Evolutionary conservation across 2,329 filamentous ascomycete genomes (phyloP), one percentile per base, ranked within the genome.

Genomic region (Chaetomium olivaceum): DNA sequence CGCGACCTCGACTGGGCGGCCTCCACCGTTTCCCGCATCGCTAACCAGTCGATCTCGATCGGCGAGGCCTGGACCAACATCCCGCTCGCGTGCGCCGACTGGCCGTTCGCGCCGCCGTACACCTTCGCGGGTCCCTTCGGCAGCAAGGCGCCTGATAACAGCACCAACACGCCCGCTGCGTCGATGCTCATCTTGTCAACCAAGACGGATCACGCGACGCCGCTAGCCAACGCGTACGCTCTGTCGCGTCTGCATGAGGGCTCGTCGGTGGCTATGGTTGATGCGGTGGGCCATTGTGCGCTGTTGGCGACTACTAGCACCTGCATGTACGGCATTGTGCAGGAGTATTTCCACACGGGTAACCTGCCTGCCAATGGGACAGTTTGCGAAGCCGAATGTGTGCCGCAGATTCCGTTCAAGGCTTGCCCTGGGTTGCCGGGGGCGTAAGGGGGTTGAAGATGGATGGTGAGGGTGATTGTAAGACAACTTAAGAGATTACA

Each of bases 151-250:
- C 59, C 59, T 4, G 29, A 43, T 6, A 46, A 46, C 12, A 14
- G 11, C 5, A 56, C 4, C 16, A 48, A 27, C 29, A 57, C 56
- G 12, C 46, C 55, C 25, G 31, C 46, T 16, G 52, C 60, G 36
- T 63, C 66, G 29, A 29, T 68, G 63, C 58, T 68, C 52, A 58
- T 68, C 36, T 39, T 66, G 21, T 68, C 66, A 56, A 61, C 51
- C 16, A 29, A 61, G 25, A 39, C 56, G 9, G 66, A 68, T 46
- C 63, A 59, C 36, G 66, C 66, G 14, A 68, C 66, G 52, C 63
- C 66, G 57, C 58, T 68, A 33, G 62, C 16, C 3, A 68, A 68
- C 21, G 66, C 66, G 3, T 65, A 55, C 23, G 36, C 60, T n/a
- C 31, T 68, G 29, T 58, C 63, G 19, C 52, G 43, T n/a, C n/a